These are phyloP conservation scores for Aspergillus tanneri DNA, from an alignment of 2,329 filamentous ascomycete genomes.

Conservation along the genomic window DNA sequence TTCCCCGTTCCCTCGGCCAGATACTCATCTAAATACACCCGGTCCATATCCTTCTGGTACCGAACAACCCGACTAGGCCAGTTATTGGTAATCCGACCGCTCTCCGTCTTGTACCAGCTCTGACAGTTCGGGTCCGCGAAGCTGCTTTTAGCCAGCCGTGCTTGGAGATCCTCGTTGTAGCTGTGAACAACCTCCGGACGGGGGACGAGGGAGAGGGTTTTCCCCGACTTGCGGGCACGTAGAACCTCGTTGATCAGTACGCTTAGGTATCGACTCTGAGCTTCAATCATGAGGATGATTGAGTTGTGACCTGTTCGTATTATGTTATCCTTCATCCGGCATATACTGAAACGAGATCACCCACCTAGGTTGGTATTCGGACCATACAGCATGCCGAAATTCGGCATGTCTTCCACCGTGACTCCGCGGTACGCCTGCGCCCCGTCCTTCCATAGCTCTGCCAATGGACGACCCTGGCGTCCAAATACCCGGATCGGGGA, in stretches of 20 bases:
- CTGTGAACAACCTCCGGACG: constrained; percentile 38
- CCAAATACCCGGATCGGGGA: constrained; percentile 57
- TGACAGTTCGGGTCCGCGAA: constrained; percentile 57
- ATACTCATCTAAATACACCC: constrained; percentile 35
- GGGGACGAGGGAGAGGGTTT: constrained; percentile 49
- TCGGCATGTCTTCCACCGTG: constrained; percentile 53
- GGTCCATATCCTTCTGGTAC: constrained; percentile 50
- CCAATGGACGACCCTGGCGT: constrained; percentile 42
- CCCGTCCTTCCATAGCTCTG: constrained; percentile 56
- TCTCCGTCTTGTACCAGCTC: constrained; percentile 58
- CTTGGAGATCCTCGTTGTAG: constrained; percentile 52
- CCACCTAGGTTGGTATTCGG: constrained; percentile 54
- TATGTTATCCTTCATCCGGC: background rate
- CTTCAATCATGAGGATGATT: constrained; percentile 63
- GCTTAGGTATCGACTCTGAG: constrained; percentile 56
- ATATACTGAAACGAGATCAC: background rate
- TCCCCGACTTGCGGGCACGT: constrained; percentile 41
- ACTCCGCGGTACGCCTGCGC: constrained; percentile 54
- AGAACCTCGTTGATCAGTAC: constrained; percentile 52
- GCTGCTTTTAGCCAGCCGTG: constrained; percentile 42
- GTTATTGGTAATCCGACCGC: constrained; percentile 58
- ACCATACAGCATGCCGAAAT: constrained; percentile 59
- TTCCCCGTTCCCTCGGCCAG: constrained; percentile 26
- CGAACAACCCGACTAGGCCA: constrained; percentile 55
- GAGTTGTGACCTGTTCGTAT: constrained; percentile 49